Conservation (phyloP, 108 stramenopile species). For the Craspedostauros australis region DNA sequence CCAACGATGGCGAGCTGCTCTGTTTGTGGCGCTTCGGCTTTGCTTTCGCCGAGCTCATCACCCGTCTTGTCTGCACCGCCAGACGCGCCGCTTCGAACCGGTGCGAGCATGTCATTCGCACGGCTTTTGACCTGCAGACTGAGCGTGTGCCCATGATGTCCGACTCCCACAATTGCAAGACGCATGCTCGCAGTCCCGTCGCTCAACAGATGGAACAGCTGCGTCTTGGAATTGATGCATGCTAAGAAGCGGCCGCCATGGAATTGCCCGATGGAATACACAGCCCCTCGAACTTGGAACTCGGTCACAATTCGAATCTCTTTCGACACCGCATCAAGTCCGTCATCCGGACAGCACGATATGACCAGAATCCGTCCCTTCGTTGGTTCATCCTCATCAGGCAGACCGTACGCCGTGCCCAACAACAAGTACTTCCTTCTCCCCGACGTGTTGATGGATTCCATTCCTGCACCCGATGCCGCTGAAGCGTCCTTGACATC, state of each 20-base stretch:
- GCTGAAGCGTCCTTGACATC: slow-evolving; percentile 22
- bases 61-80: slow-evolving; percentile 3
- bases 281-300: slow-evolving; percentile 60
- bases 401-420: slow-evolving; percentile 86
- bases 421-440: slow-evolving; percentile 71
- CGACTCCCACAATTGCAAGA: slow-evolving; percentile 47
- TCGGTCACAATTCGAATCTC: slow-evolving; percentile 58
- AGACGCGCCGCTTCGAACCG: neutral
- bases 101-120: slow-evolving; percentile 23
- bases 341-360: slow-evolving; percentile 44
- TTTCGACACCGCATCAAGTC: slow-evolving; percentile 7
- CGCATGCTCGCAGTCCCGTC: slow-evolving; percentile 35
- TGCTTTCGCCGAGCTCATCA: neutral
- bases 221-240: slow-evolving; percentile 79
- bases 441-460: slow-evolving; percentile 2
- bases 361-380: slow-evolving; percentile 88
- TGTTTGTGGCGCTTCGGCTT: slow-evolving; percentile 4
- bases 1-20: slow-evolving; percentile 92
- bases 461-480: slow-evolving; percentile 10
- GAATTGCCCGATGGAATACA: slow-evolving; percentile 76
- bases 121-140: slow-evolving; percentile 81
- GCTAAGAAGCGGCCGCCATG: slow-evolving; percentile 60
- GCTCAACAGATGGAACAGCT: slow-evolving; percentile 38
- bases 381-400: slow-evolving; percentile 92
- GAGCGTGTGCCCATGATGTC: slow-evolving; percentile 94